These are phyloP conservation scores for Ophiostoma pallidulum DNA, from an alignment of 2,329 filamentous ascomycete species.

Conservation along the genomic window DNA sequence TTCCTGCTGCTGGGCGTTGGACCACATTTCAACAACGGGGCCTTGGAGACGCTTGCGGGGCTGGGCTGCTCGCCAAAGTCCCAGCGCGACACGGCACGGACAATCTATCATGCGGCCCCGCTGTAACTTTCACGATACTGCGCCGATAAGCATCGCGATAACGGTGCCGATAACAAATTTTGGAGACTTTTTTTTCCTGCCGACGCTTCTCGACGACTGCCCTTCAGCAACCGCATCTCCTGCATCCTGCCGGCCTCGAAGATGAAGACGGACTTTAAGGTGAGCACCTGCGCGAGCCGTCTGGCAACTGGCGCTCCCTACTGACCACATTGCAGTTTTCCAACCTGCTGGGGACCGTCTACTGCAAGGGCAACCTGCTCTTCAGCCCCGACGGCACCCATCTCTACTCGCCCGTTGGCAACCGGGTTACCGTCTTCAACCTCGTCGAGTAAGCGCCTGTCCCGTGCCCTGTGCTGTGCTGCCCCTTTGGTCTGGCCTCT, in stretches of 20 bases:
- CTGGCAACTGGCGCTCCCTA: background rate
- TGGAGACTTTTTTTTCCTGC: slow-evolving; percentile 14
- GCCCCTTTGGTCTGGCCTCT: background rate
- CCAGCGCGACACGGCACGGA: background rate
- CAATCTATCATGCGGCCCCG: slow-evolving; percentile 10
- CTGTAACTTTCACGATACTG: slow-evolving; percentile 6
- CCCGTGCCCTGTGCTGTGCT: background rate
- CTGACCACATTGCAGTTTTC: slow-evolving; percentile 59
- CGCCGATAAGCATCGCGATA: slow-evolving; percentile 10
- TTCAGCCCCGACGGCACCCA: slow-evolving; percentile 95
- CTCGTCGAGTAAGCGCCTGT: slow-evolving; percentile 66
- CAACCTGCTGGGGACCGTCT: slow-evolving; percentile 95
- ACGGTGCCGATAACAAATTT: slow-evolving; percentile 12
- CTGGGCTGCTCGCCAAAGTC: slow-evolving; percentile 12
- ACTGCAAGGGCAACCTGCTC: slow-evolving; percentile 93
- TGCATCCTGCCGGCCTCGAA: slow-evolving; percentile 26
- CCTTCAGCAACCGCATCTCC: background rate
- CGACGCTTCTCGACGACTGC: background rate
- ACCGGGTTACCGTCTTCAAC: slow-evolving; percentile 91
- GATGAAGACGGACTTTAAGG: slow-evolving; percentile 99
- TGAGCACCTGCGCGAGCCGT: slow-evolving; percentile 26
- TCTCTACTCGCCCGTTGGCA: slow-evolving; percentile 91
- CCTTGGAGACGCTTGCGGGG: background rate
- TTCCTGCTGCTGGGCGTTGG: slow-evolving; percentile 5
- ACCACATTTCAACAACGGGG: slow-evolving; percentile 4